Percentiles rank a stretch among this genome's conserved stretches.
Evolutionary conservation across 176 grass and related monocot species (phyloP).

Genomic region (Musa acuminata): DNA sequence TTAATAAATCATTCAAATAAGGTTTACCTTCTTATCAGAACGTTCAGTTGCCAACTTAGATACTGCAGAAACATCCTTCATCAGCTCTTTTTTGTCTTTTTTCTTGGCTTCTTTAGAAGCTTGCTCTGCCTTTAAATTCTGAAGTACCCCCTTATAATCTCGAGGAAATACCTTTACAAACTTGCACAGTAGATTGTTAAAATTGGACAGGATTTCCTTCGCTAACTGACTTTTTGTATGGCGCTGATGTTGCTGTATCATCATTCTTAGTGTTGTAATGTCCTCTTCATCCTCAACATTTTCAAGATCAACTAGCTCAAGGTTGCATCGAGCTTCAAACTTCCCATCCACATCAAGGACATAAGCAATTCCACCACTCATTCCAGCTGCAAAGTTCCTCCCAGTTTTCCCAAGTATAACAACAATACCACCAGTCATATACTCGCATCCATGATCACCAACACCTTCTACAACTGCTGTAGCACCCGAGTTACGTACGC

Average conservation of each 20-base stretch:
- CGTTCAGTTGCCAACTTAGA: constrained; percentile 39
- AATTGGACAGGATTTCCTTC: constrained; percentile 66
- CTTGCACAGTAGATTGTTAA: constrained; percentile 58
- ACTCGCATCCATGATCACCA: constrained; percentile 98
- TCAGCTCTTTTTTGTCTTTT: constrained; percentile 6
- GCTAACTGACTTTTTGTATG: constrained; percentile 63
- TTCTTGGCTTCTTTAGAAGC: constrained; percentile 30
- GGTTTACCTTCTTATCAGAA: constrained; percentile 45
- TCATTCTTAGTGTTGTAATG: constrained; percentile 62
- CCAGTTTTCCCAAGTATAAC: constrained; percentile 92
- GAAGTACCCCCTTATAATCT: constrained; percentile 79
- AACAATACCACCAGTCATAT: constrained; percentile 93
- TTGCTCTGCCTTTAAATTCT: constrained; percentile 44
- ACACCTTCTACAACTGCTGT: constrained; percentile 90
- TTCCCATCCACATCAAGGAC: constrained; percentile 77
- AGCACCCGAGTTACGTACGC: constrained; percentile 98
- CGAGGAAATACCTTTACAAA: constrained; percentile 91
- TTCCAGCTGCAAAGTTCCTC: constrained; percentile 96
- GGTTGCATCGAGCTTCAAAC: constrained; percentile 59
- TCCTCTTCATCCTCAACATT: constrained; percentile 83
- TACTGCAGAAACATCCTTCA: constrained; percentile 22
- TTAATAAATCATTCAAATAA: too few relatives aligned
- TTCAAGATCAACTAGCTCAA: constrained; percentile 77
- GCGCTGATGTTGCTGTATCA: constrained; percentile 89
- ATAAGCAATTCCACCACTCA: constrained; percentile 95